Base-by-base conservation (phyloP, 164 flowering plant species). In the Macadamia tetraphylla region DNA sequence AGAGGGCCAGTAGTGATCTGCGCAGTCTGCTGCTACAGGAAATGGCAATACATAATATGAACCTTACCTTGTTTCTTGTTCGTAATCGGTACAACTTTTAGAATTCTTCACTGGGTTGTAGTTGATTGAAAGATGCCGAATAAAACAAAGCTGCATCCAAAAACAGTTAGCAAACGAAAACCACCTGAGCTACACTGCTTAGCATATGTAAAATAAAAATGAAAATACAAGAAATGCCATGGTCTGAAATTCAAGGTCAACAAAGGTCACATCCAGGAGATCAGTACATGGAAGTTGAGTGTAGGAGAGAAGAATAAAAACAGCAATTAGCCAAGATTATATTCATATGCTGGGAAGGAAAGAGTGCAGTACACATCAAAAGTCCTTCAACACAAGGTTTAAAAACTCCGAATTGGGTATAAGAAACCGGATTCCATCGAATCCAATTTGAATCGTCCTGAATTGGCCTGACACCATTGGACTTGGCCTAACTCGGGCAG, bases 91-190 rank as follows among this genome's bases (percentile, higher is more conserved):
- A 29, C 32, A 58, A 58, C 66, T 73, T 77, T 72, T 79, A 14
- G 79, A 59, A 48, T 44, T 74, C 79, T 68, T 75, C 29, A 14
- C 57, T 29, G 71, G 63, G 31, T 60, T 76, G 71, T 69, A 59
- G 73, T 59, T 67, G 29, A 66, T 70, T 44, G 88, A 79, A 15
- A 77, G 58, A 68, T 85, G 85, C 62, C 85, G 80, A 29, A 79
- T 59, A 68, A 87, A 87, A 15, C 59, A 72, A 80, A 85, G 84
- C 85, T 85, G 82, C 72, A 60, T 14, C n/a, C 72, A 67, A 61
- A 18, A 13, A 52, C 13, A 17, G 15, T 52, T 52, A 52, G 57
- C 17, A 52, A 14, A 52, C 2, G 15, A 6, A 11, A 52, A 52
- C 10, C 17, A 52, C 17, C 57, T n/a, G 2, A 2, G n/a, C 5